Percentiles rank a stretch among this genome's conserved stretches.
Conservation (phyloP, 73 alveolate genomes). For the Paramecium primaurelia region DNA sequence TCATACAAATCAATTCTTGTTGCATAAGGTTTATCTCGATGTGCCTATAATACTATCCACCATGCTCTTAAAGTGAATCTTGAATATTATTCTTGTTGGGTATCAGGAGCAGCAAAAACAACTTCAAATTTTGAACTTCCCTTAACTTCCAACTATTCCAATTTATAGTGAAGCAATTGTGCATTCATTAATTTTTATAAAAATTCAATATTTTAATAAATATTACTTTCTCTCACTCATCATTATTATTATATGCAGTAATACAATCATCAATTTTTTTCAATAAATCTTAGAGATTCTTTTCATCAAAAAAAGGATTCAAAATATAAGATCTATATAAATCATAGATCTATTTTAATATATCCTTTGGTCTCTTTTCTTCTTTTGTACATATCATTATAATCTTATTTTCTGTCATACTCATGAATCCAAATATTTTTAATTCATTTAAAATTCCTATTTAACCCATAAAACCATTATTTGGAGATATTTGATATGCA, state of each 20-base stretch:
- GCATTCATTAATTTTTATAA: conserved; percentile 5
- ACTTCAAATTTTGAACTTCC: conserved; percentile 15
- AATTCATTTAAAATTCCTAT: background rate
- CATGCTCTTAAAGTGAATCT: conserved; percentile 28
- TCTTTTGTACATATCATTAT: background rate
- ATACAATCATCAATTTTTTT: background rate
- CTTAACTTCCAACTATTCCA: conserved; percentile 8
- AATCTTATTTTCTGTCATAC: background rate
- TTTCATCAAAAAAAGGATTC: background rate
- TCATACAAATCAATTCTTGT: conserved; percentile 85
- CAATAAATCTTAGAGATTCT: background rate
- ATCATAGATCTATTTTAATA: background rate
- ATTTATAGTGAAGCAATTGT: conserved; percentile 28
- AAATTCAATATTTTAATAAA: background rate
- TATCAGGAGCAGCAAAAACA: conserved; percentile 45
- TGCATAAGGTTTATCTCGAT: conserved; percentile 29
- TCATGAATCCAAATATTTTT: background rate
- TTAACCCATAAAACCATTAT: background rate
- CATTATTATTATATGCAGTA: background rate
- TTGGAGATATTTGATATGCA: background rate
- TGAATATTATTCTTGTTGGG: background rate
- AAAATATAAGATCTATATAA: background rate
- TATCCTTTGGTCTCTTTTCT: background rate
- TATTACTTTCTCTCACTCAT: background rate
- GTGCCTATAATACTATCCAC: conserved; percentile 43